Evolutionary conservation across 176 grass and related monocot genomes (phyloP), one percentile per base, ranked within the genome.

Genomic region (Carex littledalei): DNA sequence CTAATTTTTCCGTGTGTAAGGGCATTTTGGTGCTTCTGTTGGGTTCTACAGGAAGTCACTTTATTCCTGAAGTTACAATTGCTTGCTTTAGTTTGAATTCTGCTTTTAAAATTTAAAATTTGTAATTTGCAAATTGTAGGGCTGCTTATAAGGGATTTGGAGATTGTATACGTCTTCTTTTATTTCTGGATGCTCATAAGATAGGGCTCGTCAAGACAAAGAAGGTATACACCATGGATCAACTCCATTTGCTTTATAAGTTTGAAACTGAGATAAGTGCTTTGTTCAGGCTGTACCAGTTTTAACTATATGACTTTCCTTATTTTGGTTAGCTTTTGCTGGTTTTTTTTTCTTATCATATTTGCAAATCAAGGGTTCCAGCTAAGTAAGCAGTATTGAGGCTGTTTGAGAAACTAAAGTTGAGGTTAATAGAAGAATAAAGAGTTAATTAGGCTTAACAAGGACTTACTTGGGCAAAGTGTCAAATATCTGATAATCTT

Each of bases 111-210:
- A 43, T 15, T 65, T 82, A 6, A 65, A 34, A 83, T 76, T 57
- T n/a, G 24, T 73, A 76, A 26, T 35, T 83, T 87, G 34, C 63
- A 63, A 64, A 22, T 92, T 89, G 31, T 82, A 96, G 97, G 93
- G 97, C 93, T 91, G 93, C 93, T 87, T 99, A 99, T 71, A 96
- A 94, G 84, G 97, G 97, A 87, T 99, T 86, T 84, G 90, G 93
- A 34, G 97, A 99, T 87, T 96, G 88, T 50, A 96, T 96, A 91
- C 90, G 91, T 39, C 93, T 99, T 57, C 97, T 96, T 94, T 86
- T 96, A 68, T 99, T 92, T 92, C 88, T 99, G 67, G 97, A 99
- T 92, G 97, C 97, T 65, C 90, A 99, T 69, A 95, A 91, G 37
- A 39, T 34, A 34, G 32, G 79, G 84, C 82, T 53, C 87, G 90